Base-by-base conservation (phyloP, 495 filamentous ascomycete species). In the Tuber brumale region DNA sequence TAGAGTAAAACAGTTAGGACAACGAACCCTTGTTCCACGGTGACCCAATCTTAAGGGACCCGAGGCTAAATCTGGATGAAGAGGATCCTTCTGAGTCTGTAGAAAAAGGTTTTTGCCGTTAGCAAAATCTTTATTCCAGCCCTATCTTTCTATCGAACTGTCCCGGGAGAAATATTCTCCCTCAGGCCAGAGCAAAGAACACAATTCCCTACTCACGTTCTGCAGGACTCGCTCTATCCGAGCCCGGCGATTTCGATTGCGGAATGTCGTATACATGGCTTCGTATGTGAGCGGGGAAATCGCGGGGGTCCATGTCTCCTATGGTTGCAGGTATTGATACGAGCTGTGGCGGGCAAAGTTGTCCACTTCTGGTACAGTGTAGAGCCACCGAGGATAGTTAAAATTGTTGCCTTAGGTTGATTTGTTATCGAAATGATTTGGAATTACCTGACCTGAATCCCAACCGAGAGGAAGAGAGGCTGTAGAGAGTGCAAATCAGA, bases 1-100 rank as follows among this genome's bases (percentile, higher is more conserved):
- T 39, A 43, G 37, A 35, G 42, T 69, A 70, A 73, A 71, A 80
- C 76, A 80, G 27, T 35, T 27, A 6, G 57, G 57, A 72, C 51
- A 75, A 79, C 73, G 73, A 79, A 80, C 78, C 78, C 70, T 79
- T 80, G 14, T 72, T 80, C 43, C 78, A 73, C n/a, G 78, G 79
- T 27, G 76, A 77, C 77, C 78, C 78, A 71, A 80, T 70, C 73
- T 80, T 80, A 41, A 80, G 39, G 35, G 79, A 76, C n/a, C 79
- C 78, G 61, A 79, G 71, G 44, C 71, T 79, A 43, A 80, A 80
- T 72, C 77, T 61, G 31, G 76, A 77, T 72, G 78, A 80, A 42
- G 70, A 43, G 66, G 78, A 79, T 31, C 78, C 46, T 39, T 80
- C 78, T 48, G 77, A 73, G 31, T 73, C 73, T 77, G 73, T 35